Evolutionary conservation across 345 rosid genomes (phyloP).

Genomic region (Lenwebbia sp.): DNA sequence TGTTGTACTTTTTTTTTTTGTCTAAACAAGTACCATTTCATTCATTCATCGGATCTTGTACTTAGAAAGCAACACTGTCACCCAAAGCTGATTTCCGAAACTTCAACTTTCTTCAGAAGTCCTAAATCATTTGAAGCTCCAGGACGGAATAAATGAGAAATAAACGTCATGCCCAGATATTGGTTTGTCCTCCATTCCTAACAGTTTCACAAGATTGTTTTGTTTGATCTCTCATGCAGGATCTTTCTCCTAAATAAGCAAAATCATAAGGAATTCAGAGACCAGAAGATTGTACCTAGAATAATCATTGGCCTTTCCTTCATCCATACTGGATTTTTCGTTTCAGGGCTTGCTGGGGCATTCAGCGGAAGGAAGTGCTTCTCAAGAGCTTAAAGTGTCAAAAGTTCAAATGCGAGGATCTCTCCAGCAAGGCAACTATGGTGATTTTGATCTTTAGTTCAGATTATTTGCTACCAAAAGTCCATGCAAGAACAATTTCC

Average conservation of each 20-base stretch:
- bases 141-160: not conserved
- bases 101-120: not conserved
- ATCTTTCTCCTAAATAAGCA: not conserved
- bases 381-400: not conserved
- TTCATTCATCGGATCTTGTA: not conserved
- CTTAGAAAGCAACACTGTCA: not conserved
- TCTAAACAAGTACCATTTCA: too few relatives aligned
- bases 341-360: not conserved
- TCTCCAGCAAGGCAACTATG: not conserved
- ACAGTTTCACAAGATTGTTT: not conserved
- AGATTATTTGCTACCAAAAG: conserved; percentile 21
- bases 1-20: not conserved
- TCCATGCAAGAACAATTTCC: conserved; percentile 38
- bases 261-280: not conserved
- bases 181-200: not conserved
- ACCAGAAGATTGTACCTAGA: not conserved
- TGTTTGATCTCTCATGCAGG: not conserved
- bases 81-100: not conserved
- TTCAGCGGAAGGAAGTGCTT: not conserved
- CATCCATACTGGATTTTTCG: not conserved
- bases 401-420: not conserved
- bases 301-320: not conserved
- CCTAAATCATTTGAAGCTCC: not conserved
- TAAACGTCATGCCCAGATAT: not conserved
- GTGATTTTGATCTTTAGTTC: not conserved